Percentiles rank a stretch among this genome's conserved stretches.
These are phyloP conservation scores for Pterulicium gracile DNA, from an alignment of 1,284 basidiomycete species.

Conservation along the genomic window DNA sequence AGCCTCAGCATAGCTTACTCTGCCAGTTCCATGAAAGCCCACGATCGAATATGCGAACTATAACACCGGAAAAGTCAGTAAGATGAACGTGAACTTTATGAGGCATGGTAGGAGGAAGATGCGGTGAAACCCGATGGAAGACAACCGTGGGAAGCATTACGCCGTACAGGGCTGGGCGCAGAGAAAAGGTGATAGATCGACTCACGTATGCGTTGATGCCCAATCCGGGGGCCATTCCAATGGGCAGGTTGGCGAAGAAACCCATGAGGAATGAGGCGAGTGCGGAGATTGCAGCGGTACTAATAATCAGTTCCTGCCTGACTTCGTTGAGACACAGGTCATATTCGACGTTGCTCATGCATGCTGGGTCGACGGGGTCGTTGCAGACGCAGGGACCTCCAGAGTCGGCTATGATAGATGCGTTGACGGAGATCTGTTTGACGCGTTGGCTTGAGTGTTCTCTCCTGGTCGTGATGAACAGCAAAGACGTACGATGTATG, in stretches of 20 bases:
- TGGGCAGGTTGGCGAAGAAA: constrained; percentile 72
- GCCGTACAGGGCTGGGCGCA: neutral
- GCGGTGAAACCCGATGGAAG: too few species aligned
- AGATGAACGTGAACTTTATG: too few species aligned
- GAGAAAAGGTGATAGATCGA: constrained; percentile 9
- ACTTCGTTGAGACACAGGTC: constrained; percentile 28
- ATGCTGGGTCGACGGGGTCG: constrained; percentile 56
- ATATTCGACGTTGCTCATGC: constrained; percentile 29
- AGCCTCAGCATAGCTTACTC: constrained; percentile 71
- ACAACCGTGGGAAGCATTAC: constrained; percentile 4
- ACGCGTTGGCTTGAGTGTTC: constrained; percentile 14
- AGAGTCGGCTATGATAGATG: constrained; percentile 62
- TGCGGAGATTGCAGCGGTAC: constrained; percentile 70
- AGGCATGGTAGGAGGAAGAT: too few species aligned
- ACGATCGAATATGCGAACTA: constrained; percentile 86
- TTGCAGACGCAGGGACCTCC: constrained; percentile 79
- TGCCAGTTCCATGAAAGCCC: constrained; percentile 71
- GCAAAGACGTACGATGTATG: constrained; percentile 41
- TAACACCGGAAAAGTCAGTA: too few species aligned
- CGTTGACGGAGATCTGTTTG: constrained; percentile 73
- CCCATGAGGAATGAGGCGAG: constrained; percentile 79
- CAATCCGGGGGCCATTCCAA: constrained; percentile 73
- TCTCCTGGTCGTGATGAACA: constrained; percentile 1
- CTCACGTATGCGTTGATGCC: constrained; percentile 78
- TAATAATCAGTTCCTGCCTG: constrained; percentile 63